These are phyloP conservation scores for Podaxis sp. DNA, from an alignment of 768 basidiomycete genomes.

Conservation along the genomic window DNA sequence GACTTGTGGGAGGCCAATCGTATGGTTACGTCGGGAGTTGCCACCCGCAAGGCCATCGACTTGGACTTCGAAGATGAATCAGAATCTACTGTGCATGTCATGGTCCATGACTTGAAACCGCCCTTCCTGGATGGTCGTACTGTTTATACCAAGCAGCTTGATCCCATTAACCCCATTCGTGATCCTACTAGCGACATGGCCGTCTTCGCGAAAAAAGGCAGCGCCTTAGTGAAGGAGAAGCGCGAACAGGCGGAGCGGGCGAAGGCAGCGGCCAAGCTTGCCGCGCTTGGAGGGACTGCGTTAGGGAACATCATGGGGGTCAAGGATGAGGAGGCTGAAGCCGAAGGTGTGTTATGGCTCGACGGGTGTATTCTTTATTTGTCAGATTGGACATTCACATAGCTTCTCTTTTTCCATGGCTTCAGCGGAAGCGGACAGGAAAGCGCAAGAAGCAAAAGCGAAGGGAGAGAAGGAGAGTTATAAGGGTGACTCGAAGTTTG, in stretches of 20 bases:
- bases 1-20: conserved; percentile 99
- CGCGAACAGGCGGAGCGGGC: conserved; percentile 94
- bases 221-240: conserved; percentile 89
- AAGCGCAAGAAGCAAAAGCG: conserved; percentile 46
- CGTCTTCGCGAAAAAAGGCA: conserved; percentile 95
- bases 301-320: conserved; percentile 99
- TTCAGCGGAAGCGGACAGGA: conserved; percentile 53
- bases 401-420: conserved; percentile 37
- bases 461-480: conserved; percentile 66
- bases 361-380: conserved; percentile 15
- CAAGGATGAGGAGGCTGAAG: conserved; percentile 89
- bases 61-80: conserved; percentile 96
- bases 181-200: conserved; percentile 95
- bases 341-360: conserved; percentile 64
- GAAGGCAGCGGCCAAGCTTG: conserved; percentile 94
- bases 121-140: conserved; percentile 97
- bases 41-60: conserved; percentile 81
- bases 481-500: conserved; percentile 95
- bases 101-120: conserved; percentile 95
- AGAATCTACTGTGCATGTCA: conserved; percentile 94
- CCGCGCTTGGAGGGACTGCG: conserved; percentile 84
- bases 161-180: conserved; percentile 94
- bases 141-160: conserved; percentile 93
- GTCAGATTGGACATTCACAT: conserved; percentile 77
- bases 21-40: conserved; percentile 94